A percentile compares a stretch with the other conserved stretches of the same genome.
phyloP scores from a whole-genome alignment of 2,329 filamentous ascomycete species.

The Thielaviopsis musarum region DNA sequence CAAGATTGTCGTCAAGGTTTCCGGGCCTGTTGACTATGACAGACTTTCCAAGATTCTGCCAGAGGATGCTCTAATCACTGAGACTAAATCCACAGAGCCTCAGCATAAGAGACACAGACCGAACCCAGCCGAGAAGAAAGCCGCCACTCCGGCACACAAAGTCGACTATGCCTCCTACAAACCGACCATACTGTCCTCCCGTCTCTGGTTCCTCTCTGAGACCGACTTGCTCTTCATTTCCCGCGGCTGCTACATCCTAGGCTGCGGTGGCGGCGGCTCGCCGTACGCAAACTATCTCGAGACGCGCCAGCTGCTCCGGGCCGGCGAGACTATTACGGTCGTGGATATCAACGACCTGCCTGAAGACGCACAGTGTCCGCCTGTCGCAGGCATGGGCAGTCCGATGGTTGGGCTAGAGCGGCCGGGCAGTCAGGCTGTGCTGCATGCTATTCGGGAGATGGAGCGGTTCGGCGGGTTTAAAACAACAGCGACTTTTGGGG shows the following conservation, averaged over 20 bases:
- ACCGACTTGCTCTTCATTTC: constrained; percentile 15
- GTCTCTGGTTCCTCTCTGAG: constrained; percentile 14
- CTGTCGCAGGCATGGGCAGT: constrained; percentile 14
- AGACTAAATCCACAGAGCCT: constrained; percentile 6
- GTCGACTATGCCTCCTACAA: constrained; percentile 25
- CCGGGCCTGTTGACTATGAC: constrained; percentile 13
- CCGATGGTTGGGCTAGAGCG: constrained; percentile 15
- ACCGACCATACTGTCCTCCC: constrained; percentile 24
- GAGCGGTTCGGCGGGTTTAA: constrained; percentile 23
- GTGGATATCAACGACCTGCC: constrained; percentile 14
- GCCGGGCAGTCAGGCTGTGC: constrained; percentile 19
- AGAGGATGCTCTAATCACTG: not conserved
- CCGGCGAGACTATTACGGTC: constrained; percentile 14
- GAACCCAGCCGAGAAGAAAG: not conserved
- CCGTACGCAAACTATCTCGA: constrained; percentile 15
- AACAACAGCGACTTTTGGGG: constrained; percentile 5
- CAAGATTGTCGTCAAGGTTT: constrained; percentile 15
- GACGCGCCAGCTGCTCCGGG: constrained; percentile 13
- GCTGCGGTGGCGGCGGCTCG: constrained; percentile 15
- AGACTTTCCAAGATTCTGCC: constrained; percentile 11
- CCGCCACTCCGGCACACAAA: not conserved
- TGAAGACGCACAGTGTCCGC: constrained; percentile 14
- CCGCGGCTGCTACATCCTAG: constrained; percentile 16
- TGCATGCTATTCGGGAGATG: constrained; percentile 33
- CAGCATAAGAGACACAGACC: not conserved